Base-by-base conservation (phyloP, 768 basidiomycete genomes). In the Mycena belliarum region DNA sequence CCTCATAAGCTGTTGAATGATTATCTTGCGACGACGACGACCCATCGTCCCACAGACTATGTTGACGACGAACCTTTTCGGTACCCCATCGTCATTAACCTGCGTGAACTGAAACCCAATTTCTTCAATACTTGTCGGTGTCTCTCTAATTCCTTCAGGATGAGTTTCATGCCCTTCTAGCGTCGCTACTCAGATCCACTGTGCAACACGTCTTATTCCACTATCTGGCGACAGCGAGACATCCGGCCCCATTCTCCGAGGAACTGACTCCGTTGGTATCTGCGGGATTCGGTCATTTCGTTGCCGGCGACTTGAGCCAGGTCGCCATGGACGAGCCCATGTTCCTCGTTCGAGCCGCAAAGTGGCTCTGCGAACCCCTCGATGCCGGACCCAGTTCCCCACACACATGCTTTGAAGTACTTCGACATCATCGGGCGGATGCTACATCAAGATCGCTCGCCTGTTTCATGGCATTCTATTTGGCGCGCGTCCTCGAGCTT, bases 261-360 rank as follows among this genome's bases (percentile, higher is more conserved):
- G 46, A 55, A 1, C 8, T 47, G 33, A 35, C 12, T 35, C 33
- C 33, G 9, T 21, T 29, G 33, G 21, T 41, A 41, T 41, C 40
- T n/a, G 40, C n/a, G 23, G 37, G 7, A 7, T 20, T 41, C 26
- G 54, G 54, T 0, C 46, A 43, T 18, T 55, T 48, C 20, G n/a
- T 26, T 7, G 54, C 47, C 40, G 18, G 23, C 18, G n/a, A 55
- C 18, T 3, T 42, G 54, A 20, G 6, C 26, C 23, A 25, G 9
- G 28, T 55, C 12, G 38, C 32, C 16, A 29, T 55, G 23, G 44
- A 49, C 21, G 54, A 49, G 40, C 54, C 54, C 14, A 29, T 55
- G 16, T 41, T 55, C n/a, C 38, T 55, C 14, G 14, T 43, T 29
- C 38, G 35, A n/a, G 37, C 45, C 16, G 53, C 45, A 11, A 37